Evolutionary conservation across 2,329 filamentous ascomycete species (phyloP).

Genomic region (Aureobasidium sp.): DNA sequence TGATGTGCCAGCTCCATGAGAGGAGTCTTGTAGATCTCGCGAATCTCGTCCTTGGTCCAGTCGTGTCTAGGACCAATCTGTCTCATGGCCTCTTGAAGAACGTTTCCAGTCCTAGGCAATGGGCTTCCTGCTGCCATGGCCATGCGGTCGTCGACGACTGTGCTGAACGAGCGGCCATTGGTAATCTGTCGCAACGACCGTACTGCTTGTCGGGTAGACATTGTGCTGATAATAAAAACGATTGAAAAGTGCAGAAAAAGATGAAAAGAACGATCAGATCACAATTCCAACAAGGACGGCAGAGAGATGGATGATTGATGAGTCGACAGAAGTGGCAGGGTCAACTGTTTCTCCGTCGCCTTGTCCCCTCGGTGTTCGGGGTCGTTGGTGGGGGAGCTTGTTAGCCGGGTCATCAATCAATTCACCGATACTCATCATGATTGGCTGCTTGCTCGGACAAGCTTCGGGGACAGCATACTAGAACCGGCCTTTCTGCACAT

Average conservation of each 20-base stretch:
- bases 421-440: neutral
- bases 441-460: slow-evolving; percentile 9
- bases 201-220: slow-evolving; percentile 15
- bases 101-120: slow-evolving; percentile 22
- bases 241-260: neutral
- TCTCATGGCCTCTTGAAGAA: slow-evolving; percentile 48
- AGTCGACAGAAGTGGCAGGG: neutral
- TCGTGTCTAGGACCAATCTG: slow-evolving; percentile 58
- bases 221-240: neutral
- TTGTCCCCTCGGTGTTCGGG: slow-evolving; percentile 9
- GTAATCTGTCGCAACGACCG: slow-evolving; percentile 18
- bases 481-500: neutral
- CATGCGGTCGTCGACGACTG: slow-evolving; percentile 31
- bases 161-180: slow-evolving; percentile 28
- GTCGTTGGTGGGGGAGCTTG: slow-evolving; percentile 11
- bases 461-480: slow-evolving; percentile 3
- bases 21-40: slow-evolving; percentile 73
- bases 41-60: slow-evolving; percentile 78
- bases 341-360: slow-evolving; percentile 1
- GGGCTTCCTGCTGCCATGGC: slow-evolving; percentile 23
- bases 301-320: neutral
- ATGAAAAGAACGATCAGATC: neutral
- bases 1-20: slow-evolving; percentile 59
- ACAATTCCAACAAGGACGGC: neutral
- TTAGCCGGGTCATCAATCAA: neutral